Conservation (phyloP, 768 basidiomycete species). For the Pulveroboletus sp. region DNA sequence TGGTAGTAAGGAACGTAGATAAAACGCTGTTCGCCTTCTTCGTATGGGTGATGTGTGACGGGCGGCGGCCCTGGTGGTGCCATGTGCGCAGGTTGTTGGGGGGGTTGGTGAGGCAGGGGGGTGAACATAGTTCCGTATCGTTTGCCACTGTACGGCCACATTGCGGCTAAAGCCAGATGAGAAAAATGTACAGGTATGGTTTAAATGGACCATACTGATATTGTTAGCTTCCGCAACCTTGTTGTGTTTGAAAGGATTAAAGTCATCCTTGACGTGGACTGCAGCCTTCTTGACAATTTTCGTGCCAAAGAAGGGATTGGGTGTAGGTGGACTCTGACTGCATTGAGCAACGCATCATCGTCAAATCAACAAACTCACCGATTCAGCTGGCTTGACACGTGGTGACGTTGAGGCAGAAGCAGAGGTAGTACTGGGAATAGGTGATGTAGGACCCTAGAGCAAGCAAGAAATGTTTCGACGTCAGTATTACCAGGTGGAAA, state of each 20-base stretch:
- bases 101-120: constrained; percentile 51
- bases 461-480: constrained; percentile 6
- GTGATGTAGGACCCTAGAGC: constrained; percentile 45
- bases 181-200: not conserved
- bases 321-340: constrained; percentile 42
- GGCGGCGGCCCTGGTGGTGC: constrained; percentile 64
- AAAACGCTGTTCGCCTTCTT: constrained; percentile 71
- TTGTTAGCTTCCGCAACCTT: constrained; percentile 74
- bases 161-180: constrained; percentile 45
- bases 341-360: constrained; percentile 8
- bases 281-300: constrained; percentile 71
- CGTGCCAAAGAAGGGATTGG: constrained; percentile 90
- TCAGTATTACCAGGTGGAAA: constrained; percentile 15
- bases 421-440: constrained; percentile 40
- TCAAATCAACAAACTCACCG: constrained; percentile 34
- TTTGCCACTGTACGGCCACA: constrained; percentile 91
- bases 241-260: constrained; percentile 91
- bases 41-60: constrained; percentile 73
- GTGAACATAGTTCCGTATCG: constrained; percentile 81
- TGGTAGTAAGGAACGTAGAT: constrained; percentile 84
- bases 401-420: constrained; percentile 55
- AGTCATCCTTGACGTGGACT: constrained; percentile 93
- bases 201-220: constrained; percentile 55
- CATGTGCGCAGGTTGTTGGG: constrained; percentile 67
- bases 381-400: constrained; percentile 57